Evolutionary conservation across 257 asterid genomes (phyloP).

Genomic region (Prunella vulgaris): DNA sequence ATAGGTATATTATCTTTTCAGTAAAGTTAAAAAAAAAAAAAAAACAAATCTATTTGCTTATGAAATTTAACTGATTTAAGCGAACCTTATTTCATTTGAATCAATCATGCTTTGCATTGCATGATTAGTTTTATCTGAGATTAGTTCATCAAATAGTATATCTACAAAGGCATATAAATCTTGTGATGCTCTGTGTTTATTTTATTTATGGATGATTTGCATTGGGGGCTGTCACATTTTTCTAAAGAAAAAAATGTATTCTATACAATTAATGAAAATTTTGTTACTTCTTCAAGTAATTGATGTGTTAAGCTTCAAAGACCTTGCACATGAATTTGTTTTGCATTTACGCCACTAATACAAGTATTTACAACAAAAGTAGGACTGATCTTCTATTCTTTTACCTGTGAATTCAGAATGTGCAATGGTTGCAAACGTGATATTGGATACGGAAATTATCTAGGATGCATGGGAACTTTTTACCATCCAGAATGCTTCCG

Average conservation of each 20-base stretch:
- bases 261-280: background rate
- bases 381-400: slow-evolving; percentile 13
- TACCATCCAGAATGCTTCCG: slow-evolving; percentile 91
- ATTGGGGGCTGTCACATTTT: background rate
- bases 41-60: background rate
- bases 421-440: slow-evolving; percentile 87
- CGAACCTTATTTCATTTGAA: no score
- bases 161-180: background rate
- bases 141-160: background rate
- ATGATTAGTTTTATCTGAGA: background rate
- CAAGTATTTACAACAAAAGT: background rate
- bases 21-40: background rate
- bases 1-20: slow-evolving; percentile 40
- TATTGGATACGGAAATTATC: slow-evolving; percentile 70
- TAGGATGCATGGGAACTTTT: slow-evolving; percentile 91
- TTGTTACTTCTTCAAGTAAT: background rate
- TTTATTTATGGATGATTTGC: background rate
- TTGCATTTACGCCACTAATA: background rate
- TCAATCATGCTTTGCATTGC: no score
- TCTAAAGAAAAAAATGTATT: background rate
- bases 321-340: background rate
- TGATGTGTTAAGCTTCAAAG: background rate
- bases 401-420: slow-evolving; percentile 33
- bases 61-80: no score
- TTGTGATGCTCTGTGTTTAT: background rate